Evolutionary conservation across 1,284 basidiomycete species (phyloP).

Genomic region (Cryptococcus sp.): DNA sequence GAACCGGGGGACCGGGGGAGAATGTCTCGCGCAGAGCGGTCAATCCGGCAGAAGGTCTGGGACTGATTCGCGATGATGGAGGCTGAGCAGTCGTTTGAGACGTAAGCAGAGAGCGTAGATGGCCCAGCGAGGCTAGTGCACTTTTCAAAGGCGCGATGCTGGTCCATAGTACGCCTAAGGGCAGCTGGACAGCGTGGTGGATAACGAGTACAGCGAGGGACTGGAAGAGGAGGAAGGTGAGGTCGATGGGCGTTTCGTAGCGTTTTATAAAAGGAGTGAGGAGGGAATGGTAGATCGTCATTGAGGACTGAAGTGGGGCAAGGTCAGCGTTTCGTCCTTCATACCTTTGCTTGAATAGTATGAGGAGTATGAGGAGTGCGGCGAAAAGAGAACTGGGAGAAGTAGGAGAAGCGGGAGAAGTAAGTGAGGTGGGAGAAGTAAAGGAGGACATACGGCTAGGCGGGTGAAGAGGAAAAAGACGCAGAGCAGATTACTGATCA

Average conservation of each 20-base stretch:
- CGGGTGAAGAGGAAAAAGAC: slow-evolving; percentile 26
- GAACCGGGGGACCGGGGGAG: neutral
- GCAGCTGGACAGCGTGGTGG: slow-evolving; percentile 19
- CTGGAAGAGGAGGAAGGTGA: slow-evolving; percentile 34
- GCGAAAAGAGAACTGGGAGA: too few species aligned
- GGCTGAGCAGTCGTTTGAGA: neutral
- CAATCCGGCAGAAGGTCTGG: neutral
- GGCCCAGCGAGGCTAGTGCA: neutral
- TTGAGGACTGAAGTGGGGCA: slow-evolving; percentile 24
- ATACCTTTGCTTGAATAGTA: neutral
- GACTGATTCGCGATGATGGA: neutral
- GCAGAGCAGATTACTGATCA: slow-evolving; percentile 26
- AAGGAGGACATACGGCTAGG: slow-evolving; percentile 26
- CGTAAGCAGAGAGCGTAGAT: neutral
- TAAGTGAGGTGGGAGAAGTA: neutral
- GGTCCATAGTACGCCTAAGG: slow-evolving; percentile 3
- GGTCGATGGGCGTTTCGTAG: slow-evolving; percentile 44
- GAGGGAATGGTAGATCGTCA: slow-evolving; percentile 24
- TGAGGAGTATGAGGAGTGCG: neutral
- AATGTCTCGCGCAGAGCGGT: neutral
- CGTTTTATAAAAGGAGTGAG: slow-evolving; percentile 26
- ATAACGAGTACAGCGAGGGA: slow-evolving; percentile 21
- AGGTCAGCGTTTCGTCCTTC: neutral
- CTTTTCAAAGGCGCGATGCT: neutral
- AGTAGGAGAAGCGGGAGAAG: neutral